Base-by-base conservation (phyloP, 495 filamentous ascomycete species). In the Delitschia confertaspora region DNA sequence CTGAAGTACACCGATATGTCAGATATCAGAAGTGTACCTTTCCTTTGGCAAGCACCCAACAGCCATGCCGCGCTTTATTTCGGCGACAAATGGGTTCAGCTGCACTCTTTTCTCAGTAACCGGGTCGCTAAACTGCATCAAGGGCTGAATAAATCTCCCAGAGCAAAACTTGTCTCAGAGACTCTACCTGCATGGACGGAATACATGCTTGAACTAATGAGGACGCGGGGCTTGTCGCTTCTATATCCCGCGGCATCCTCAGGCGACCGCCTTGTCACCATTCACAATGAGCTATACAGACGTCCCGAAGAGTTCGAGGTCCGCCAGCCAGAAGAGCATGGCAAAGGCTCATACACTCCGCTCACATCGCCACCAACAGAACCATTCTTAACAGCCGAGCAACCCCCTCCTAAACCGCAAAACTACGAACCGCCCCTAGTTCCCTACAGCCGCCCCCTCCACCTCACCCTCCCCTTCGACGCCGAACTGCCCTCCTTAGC, bases 1-100 rank as follows among this genome's bases (percentile, higher is more conserved):
- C 3, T 30, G 17, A 25, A 51, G 45, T 51, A 55, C 19, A 34
- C 46, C 3, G 40, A 57, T 17, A 18, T 38, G 0, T 32, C 55
- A 21, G 53, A 66, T 4, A 50, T 47, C 10, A 37, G 69, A 7
- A 48, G 29, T 3, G 70, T 75, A 0, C 71, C 80, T 0, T 88
- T 89, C 50, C 65, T 88, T 3, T 93, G 82, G 81, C 81, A 93
- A 63, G 74, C 80, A 27, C 87, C 86, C 14, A 80, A 78, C 56
- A 81, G 78, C 55, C 82, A 87, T 52, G 85, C 85, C 1, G 74
- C 78, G 8, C 69, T 94, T 11, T 85, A 83, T 59, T 82, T 86
- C 38, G 85, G 85, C 17, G 77, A 85, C 24, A 84, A 81, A 57
- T 94, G 87, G 87, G 64, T 70, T 13, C 83, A 88, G 47, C 70